Evolutionary conservation across 139 green algal genomes (phyloP).

Genomic region (Closterium sp.): DNA sequence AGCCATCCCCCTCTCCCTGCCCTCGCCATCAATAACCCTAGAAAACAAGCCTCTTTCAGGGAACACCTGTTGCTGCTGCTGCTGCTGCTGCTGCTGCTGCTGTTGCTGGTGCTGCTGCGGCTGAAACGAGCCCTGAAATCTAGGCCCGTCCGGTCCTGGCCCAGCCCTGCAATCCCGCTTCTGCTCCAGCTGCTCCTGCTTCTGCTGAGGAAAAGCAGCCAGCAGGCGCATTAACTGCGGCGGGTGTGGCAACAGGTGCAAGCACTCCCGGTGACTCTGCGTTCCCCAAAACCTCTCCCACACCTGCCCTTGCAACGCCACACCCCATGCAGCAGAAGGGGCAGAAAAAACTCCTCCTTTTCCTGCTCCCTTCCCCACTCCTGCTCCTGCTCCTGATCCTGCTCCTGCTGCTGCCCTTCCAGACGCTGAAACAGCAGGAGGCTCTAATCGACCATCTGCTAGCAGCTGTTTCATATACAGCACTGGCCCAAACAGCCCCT

Average conservation of each 20-base stretch:
- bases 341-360: too few relatives aligned
- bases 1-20: not conserved
- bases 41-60: too few relatives aligned
- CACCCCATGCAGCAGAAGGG: too few relatives aligned
- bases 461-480: not conserved
- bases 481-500: not conserved
- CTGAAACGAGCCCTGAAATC: not conserved
- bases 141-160: not conserved
- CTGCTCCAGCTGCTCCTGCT: not conserved
- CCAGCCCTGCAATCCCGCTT: not conserved
- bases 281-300: not conserved
- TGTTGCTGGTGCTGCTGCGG: not conserved
- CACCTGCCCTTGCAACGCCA: not conserved
- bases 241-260: not conserved
- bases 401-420: too few relatives aligned
- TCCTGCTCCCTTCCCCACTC: too few relatives aligned
- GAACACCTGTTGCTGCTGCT: not conserved
- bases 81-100: too few relatives aligned
- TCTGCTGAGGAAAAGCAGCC: not conserved
- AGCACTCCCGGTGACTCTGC: not conserved
- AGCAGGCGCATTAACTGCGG: not conserved
- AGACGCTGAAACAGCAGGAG: not conserved
- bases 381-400: too few relatives aligned
- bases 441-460: not conserved
- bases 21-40: not conserved